Base-by-base conservation (phyloP, 2,329 filamentous ascomycete species). In the Escovopsis sp. region DNA sequence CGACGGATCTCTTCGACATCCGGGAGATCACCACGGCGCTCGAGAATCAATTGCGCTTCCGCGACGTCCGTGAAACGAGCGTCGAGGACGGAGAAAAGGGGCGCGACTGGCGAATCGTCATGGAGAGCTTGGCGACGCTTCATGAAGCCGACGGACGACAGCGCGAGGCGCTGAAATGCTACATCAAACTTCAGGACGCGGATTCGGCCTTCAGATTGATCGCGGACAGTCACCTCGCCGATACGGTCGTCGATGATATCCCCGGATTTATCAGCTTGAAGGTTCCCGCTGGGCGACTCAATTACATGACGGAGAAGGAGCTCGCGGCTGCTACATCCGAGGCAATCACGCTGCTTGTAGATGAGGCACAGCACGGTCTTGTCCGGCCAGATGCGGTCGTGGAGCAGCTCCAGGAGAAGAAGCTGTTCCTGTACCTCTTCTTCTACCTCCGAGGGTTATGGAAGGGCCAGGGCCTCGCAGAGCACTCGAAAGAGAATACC, bases 361-460 rank as follows among this genome's bases (percentile, higher is more conserved):
- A 93, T 40, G 89, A 96, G 62, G 88, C 88, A 1, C 82, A 88
- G 49, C 83, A 89, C 45, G 91, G 91, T 0, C 81, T 94, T 26
- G 81, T 96, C 12, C 77, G 75, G 26, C 83, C 87, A 0, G 72
- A 77, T 4, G 72, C 79, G 3, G 88, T 98, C 2, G 80, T 95
- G 3, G 65, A 71, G 5, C 88, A 96, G 57, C 68, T 98, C 2
- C 70, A 81, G 51, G 68, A 70, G 18, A 76, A 80, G 47, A 70
- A 78, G 15, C 66, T 84, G 40, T 68, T 77, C 40, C 67, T 85
- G 0, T 95, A 94, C 55, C 72, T 94, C 0, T 96, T 84, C 65
- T 93, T 96, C 62, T 98, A 98, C 58, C 72, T 98, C 23, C 80
- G 83, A 11, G 79, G 81, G 0, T 68, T 98, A 3, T 98, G 89